A percentile compares a stretch with the other conserved stretches of the same genome.
Conservation (phyloP, 1,139 yeast genomes). For the Candida neerlandica region DNA sequence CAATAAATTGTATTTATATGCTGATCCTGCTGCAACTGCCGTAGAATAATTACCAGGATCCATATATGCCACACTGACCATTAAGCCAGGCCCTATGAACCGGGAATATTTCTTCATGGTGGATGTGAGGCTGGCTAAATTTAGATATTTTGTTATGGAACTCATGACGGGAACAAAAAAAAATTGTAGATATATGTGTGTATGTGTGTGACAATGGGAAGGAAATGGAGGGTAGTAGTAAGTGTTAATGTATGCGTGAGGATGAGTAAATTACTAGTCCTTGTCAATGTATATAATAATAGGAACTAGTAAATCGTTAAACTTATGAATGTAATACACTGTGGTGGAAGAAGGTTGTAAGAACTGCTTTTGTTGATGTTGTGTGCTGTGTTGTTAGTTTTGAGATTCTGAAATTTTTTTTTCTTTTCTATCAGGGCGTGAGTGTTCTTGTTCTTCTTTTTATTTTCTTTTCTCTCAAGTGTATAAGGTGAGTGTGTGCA, state of each 20-base stretch:
- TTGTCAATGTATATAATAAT: too few species aligned
- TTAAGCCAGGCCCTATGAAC: constrained; percentile 89
- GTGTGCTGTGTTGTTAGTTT: background rate
- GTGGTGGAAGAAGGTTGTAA: background rate
- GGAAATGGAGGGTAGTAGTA: background rate
- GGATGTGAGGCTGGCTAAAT: constrained; percentile 8
- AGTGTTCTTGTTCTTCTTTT: background rate
- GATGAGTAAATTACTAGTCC: background rate
- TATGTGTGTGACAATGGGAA: background rate
- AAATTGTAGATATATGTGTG: too few species aligned
- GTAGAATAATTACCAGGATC: constrained; percentile 98
- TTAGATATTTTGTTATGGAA: constrained; percentile 8
- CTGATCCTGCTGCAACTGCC: constrained; percentile 91
- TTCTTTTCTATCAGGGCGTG: background rate
- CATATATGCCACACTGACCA: constrained; percentile 96
- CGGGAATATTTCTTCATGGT: constrained; percentile 53
- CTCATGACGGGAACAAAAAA: background rate
- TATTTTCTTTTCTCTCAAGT: background rate
- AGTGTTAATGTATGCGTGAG: background rate
- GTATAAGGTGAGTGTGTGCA: background rate
- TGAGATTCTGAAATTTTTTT: background rate
- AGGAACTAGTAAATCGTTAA: too few species aligned
- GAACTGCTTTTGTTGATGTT: too few species aligned
- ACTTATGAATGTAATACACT: background rate
- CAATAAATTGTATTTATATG: constrained; percentile 77